Evolutionary conservation across 1,284 basidiomycete genomes (phyloP), one percentile per base, ranked within the genome.

Genomic region (Ustilago loliicola): DNA sequence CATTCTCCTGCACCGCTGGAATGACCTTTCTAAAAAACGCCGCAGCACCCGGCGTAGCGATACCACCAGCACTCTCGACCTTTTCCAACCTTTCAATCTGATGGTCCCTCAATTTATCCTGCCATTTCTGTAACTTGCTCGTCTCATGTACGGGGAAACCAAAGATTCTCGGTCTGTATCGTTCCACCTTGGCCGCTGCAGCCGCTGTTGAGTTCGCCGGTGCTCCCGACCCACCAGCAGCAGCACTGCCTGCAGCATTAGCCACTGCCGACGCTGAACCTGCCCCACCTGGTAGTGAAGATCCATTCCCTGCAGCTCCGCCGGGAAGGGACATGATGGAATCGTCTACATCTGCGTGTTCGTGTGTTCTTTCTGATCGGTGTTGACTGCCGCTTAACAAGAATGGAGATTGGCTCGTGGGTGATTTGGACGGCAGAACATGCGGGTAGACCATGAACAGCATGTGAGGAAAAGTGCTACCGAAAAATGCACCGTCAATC

Each of bases 391-490:
- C 62, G n/a, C 57, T 61, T 38, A 82, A 66, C 58, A 81, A 58
- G 42, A 83, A 83, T 5, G 80, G 81, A 17, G 80, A 79, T 58
- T 79, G 81, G 5, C 74, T 61, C 2, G 75, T 66, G 1, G 81
- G 79, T 19, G 81, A 80, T 47, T 85, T 85, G 52, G 76, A 77
- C 88, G 91, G 65, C 90, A 92, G 13, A 93, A 96, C 82, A 77
- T 88, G 19, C 89, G 90, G 72, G 93, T 96, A 72, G 87, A 91
- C 51, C 88, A 90, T 70, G 90, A 93, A 83, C n/a, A 86, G 73
- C 83, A 86, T 85, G 56, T 86, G 85, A 19, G 85, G 84, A 52
- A 86, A 86, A 6, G 83, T 82, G 66, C 77, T 82, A 17, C 85
- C 85, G 51, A 86, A 86, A 56, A 84, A 86, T 17, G 85, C 84